Evolutionary conservation across 345 rosid genomes (phyloP).

Genomic region (Pistacia integerrima): DNA sequence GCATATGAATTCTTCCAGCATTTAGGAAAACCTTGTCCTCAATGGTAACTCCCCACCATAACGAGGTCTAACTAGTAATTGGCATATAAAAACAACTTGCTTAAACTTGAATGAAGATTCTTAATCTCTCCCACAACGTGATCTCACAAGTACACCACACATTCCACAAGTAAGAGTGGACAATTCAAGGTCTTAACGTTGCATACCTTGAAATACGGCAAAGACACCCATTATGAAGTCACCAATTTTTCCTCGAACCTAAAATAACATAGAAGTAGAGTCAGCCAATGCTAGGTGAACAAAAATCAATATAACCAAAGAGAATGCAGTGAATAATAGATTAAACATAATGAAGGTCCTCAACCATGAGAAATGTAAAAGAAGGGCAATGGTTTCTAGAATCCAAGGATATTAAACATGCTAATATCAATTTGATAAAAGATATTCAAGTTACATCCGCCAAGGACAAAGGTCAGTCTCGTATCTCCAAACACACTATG

Average conservation of each 20-base stretch:
- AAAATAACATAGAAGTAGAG: constrained; percentile 13
- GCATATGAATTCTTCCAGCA: not conserved
- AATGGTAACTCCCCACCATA: not conserved
- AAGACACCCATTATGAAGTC: constrained; percentile 77
- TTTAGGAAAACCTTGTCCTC: not conserved
- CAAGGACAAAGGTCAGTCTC: not conserved
- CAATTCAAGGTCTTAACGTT: constrained; percentile 7
- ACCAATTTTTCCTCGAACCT: constrained; percentile 83
- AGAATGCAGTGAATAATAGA: constrained; percentile 3
- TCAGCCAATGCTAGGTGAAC: constrained; percentile 20
- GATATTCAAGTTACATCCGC: not conserved
- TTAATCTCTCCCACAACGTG: not conserved
- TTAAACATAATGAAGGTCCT: not conserved
- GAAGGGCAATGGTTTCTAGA: not conserved
- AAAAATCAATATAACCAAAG: not conserved
- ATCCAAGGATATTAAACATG: not conserved
- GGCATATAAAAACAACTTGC: not conserved
- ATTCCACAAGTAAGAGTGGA: not conserved
- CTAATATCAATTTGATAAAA: not conserved
- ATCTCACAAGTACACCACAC: not conserved
- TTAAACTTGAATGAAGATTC: not conserved
- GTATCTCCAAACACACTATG: not conserved
- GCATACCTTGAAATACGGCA: constrained; percentile 82
- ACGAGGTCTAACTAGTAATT: constrained; percentile 1
- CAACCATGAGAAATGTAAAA: not conserved